Evolutionary conservation across 108 stramenopile genomes (phyloP).

Genomic region (Pelagomonas calceolata): DNA sequence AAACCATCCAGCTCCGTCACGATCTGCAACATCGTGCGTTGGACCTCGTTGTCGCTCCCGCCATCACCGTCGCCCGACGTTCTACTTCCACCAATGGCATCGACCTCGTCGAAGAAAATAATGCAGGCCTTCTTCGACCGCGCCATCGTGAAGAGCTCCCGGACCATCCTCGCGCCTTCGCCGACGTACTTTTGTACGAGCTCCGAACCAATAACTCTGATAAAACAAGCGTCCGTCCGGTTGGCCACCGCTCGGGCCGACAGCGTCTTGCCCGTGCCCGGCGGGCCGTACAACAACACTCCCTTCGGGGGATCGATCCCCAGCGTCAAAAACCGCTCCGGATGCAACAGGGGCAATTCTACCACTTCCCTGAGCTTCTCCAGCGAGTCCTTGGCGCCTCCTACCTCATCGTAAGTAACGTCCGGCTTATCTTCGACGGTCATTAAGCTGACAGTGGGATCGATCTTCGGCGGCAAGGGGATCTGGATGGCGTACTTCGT

Average conservation of each 20-base stretch:
- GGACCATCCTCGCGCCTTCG: slow-evolving; percentile 98
- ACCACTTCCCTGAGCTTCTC: slow-evolving; percentile 92
- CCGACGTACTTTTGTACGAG: slow-evolving; percentile 94
- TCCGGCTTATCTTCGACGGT: slow-evolving; percentile 99
- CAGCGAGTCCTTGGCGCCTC: slow-evolving; percentile 92
- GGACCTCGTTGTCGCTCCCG: slow-evolving; percentile 86
- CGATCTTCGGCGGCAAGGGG: slow-evolving; percentile 97
- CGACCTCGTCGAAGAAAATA: slow-evolving; percentile 90
- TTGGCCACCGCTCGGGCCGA: slow-evolving; percentile 89
- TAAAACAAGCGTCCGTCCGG: slow-evolving; percentile 94
- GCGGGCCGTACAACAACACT: slow-evolving; percentile 83
- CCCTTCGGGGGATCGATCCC: slow-evolving; percentile 98
- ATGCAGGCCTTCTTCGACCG: slow-evolving; percentile 91
- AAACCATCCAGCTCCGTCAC: slow-evolving; percentile 96
- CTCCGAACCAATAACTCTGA: slow-evolving; percentile 90
- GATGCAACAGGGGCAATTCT: slow-evolving; percentile 83
- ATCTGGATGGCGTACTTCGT: slow-evolving; percentile 96
- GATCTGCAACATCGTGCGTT: slow-evolving; percentile 97
- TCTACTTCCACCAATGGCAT: slow-evolving; percentile 81
- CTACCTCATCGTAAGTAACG: slow-evolving; percentile 99
- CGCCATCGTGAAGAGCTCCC: slow-evolving; percentile 97
- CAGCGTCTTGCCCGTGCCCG: slow-evolving; percentile 88
- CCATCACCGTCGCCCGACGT: slow-evolving; percentile 62
- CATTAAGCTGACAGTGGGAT: slow-evolving; percentile 96
- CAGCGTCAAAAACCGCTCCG: slow-evolving; percentile 87